These are phyloP conservation scores for Metschnikowia lachancei DNA, from an alignment of 805 yeast species.

Conservation along the genomic window DNA sequence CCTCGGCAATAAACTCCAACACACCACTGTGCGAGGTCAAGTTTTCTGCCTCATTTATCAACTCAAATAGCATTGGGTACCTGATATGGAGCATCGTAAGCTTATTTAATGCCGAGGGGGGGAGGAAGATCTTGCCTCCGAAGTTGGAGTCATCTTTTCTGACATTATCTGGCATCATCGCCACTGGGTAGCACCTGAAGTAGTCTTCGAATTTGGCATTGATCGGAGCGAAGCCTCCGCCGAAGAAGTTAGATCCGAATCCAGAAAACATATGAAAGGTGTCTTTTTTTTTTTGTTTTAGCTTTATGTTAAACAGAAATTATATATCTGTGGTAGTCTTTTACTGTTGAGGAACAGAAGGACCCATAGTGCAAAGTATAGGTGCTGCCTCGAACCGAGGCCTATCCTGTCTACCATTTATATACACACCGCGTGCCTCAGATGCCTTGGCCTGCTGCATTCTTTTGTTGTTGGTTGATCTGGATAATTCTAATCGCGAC, in stretches of 20 bases:
- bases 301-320: neutral
- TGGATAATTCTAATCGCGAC: constrained; percentile 30
- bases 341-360: neutral
- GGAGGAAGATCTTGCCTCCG: constrained; percentile 94
- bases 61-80: constrained; percentile 92
- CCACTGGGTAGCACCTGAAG: constrained; percentile 88
- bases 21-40: constrained; percentile 86
- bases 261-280: constrained; percentile 38
- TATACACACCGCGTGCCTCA: constrained; percentile 6
- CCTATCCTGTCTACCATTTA: constrained; percentile 1
- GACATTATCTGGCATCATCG: constrained; percentile 78
- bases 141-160: constrained; percentile 77
- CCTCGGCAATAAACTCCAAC: constrained; percentile 93
- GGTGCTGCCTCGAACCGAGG: constrained; percentile 1
- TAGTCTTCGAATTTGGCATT: constrained; percentile 67
- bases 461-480: constrained; percentile 20
- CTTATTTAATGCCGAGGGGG: constrained; percentile 87
- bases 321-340: neutral
- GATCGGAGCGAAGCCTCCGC: constrained; percentile 33
- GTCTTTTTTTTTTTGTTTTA: neutral
- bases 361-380: neutral
- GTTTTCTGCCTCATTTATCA: constrained; percentile 62
- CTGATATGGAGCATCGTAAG: constrained; percentile 87
- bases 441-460: constrained; percentile 8
- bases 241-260: constrained; percentile 40